Percentiles rank a stretch among this genome's conserved stretches.
Conservation (phyloP, 164 flowering plant genomes). For the Warburgia ugandensis region DNA sequence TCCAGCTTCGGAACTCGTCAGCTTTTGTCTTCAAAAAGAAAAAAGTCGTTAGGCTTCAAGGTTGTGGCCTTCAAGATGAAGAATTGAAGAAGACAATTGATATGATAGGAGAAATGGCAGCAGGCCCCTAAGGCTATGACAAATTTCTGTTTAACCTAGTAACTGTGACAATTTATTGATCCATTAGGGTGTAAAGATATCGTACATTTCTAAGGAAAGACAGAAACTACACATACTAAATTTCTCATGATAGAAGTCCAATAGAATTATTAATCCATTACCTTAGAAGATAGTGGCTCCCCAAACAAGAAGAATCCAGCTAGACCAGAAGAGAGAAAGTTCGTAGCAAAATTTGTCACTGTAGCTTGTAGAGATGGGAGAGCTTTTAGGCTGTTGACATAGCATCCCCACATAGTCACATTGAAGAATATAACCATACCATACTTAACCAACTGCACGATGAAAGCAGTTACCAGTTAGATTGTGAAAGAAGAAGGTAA, state of each 20-base stretch:
- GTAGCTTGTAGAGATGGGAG: conserved; percentile 94
- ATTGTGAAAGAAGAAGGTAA: background rate
- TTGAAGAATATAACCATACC: conserved; percentile 68
- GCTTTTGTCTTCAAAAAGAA: conserved; percentile 12
- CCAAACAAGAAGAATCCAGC: conserved; percentile 76
- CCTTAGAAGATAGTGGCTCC: conserved; percentile 58
- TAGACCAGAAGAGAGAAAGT: conserved; percentile 79
- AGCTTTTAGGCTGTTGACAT: conserved; percentile 79
- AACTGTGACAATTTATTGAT: no score
- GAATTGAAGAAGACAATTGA: no score
- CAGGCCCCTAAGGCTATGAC: no score
- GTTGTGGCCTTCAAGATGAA: no score
- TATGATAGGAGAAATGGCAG: no score
- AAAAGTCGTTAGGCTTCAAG: no score
- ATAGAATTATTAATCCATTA: conserved; percentile 12
- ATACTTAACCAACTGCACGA: conserved; percentile 24
- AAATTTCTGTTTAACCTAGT: no score
- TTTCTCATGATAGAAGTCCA: background rate
- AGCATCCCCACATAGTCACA: conserved; percentile 91
- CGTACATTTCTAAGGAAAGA: no score
- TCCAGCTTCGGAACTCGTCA: no score
- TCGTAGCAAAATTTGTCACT: conserved; percentile 80
- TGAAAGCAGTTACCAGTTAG: no score
- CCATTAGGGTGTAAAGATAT: no score
- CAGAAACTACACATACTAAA: background rate